Evolutionary conservation across 208 protist genomes (phyloP).

Genomic region (Entamoeba moshkovskii): DNA sequence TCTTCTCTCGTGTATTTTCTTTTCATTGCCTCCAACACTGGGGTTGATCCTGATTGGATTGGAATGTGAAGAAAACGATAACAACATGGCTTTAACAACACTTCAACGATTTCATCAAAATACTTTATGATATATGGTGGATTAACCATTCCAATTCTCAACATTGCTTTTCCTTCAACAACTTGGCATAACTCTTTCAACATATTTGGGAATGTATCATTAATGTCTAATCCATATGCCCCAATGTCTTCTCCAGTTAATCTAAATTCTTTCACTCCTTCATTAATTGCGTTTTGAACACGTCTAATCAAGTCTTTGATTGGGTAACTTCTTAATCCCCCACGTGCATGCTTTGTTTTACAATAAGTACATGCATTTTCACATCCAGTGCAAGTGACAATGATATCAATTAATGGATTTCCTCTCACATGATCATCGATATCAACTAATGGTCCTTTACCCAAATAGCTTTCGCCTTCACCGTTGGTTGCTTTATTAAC

Average conservation of each 20-base stretch:
- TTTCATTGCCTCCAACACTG: conserved; percentile 10
- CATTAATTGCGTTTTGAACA: not conserved
- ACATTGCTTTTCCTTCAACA: not conserved
- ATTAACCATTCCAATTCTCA: conserved; percentile 16
- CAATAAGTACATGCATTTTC: conserved; percentile 16
- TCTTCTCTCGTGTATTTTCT: not conserved
- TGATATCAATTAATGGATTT: conserved; percentile 9
- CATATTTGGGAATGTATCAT: not conserved
- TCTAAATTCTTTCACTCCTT: conserved; percentile 11
- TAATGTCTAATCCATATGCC: conserved; percentile 21
- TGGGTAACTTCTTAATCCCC: not conserved
- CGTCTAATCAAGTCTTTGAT: not conserved
- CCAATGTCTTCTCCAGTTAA: conserved; percentile 23
- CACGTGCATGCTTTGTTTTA: conserved; percentile 13
- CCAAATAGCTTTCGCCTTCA: not conserved
- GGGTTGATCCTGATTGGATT: conserved; percentile 19
- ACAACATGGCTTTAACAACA: not conserved
- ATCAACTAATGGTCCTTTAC: not conserved
- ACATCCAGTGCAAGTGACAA: conserved; percentile 14
- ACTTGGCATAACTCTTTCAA: not conserved
- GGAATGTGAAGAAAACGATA: conserved; percentile 26
- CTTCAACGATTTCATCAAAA: not conserved
- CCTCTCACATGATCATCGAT: not conserved
- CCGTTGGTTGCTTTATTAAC: not conserved
- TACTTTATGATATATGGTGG: conserved; percentile 17